Conservation (phyloP, 345 rosid species). For the Microcos paniculata region DNA sequence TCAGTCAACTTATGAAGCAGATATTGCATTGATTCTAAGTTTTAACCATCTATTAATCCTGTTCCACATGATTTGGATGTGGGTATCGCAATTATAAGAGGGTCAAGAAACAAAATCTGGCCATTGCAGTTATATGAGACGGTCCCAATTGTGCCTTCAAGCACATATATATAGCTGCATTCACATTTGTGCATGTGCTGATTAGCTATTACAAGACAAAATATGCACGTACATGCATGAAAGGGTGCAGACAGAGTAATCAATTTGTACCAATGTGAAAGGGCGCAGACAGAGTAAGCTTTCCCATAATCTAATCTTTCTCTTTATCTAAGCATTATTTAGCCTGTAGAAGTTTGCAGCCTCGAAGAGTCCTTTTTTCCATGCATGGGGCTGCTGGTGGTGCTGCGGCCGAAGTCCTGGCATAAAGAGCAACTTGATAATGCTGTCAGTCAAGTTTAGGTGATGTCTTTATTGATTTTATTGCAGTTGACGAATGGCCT, state of each 20-base stretch:
- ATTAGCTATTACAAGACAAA: not conserved
- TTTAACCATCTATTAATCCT: not conserved
- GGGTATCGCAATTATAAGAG: not conserved
- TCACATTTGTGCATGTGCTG: not conserved
- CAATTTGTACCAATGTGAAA: not conserved
- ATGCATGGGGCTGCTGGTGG: not conserved
- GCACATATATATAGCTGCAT: not conserved
- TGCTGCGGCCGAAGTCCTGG: not conserved
- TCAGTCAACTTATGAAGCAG: not conserved
- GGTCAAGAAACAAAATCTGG: not conserved
- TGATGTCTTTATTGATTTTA: not conserved
- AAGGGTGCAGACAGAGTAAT: not conserved
- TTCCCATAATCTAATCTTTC: not conserved
- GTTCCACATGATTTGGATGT: not conserved
- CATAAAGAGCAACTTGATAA: not conserved
- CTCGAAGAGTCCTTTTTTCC: not conserved
- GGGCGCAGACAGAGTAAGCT: not conserved
- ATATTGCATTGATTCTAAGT: not conserved
- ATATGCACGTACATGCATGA: not conserved
- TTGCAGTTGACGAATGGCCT: not conserved
- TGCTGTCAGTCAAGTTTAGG: not conserved
- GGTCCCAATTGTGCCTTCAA: not conserved
- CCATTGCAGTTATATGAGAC: not conserved
- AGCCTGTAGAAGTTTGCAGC: not conserved
- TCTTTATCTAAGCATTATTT: not conserved